These are phyloP conservation scores for Dryadomyces sulphureus DNA, from an alignment of 2,329 filamentous ascomycete species.

Conservation along the genomic window DNA sequence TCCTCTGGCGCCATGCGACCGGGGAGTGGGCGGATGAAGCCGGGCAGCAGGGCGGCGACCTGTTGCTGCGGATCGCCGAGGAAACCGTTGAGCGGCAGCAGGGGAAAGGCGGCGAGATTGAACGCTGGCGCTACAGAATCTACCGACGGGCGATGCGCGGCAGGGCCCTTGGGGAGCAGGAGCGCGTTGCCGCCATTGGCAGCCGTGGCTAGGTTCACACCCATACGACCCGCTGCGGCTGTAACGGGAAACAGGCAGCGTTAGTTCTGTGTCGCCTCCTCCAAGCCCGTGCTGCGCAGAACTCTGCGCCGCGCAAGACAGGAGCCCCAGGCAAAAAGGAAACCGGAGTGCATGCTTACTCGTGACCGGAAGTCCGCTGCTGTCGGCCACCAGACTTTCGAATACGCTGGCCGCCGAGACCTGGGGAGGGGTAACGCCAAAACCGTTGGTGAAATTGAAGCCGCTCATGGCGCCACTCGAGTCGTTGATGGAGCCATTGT, in stretches of 20 bases:
- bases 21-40: slow-evolving; percentile 68
- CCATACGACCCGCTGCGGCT: slow-evolving; percentile 2
- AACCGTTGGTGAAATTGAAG: slow-evolving; percentile 3
- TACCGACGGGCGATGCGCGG: not conserved
- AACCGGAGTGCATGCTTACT: slow-evolving; percentile 1
- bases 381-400: not conserved
- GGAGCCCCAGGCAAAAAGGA: not conserved
- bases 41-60: slow-evolving; percentile 34
- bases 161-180: slow-evolving; percentile 6
- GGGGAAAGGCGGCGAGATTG: slow-evolving; percentile 8
- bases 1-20: slow-evolving; percentile 66
- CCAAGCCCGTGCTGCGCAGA: not conserved
- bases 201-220: not conserved
- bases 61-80: slow-evolving; percentile 15
- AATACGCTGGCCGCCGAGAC: not conserved
- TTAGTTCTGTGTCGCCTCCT: not conserved
- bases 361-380: not conserved
- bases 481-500: slow-evolving; percentile 1
- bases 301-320: not conserved
- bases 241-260: not conserved
- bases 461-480: not conserved
- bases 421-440: slow-evolving; percentile 2
- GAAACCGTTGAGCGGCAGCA: slow-evolving; percentile 11
- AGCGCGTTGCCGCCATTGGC: slow-evolving; percentile 3
- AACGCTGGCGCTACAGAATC: not conserved